Evolutionary conservation across 139 green algal species (phyloP).

Genomic region (Micromonas commoda): DNA sequence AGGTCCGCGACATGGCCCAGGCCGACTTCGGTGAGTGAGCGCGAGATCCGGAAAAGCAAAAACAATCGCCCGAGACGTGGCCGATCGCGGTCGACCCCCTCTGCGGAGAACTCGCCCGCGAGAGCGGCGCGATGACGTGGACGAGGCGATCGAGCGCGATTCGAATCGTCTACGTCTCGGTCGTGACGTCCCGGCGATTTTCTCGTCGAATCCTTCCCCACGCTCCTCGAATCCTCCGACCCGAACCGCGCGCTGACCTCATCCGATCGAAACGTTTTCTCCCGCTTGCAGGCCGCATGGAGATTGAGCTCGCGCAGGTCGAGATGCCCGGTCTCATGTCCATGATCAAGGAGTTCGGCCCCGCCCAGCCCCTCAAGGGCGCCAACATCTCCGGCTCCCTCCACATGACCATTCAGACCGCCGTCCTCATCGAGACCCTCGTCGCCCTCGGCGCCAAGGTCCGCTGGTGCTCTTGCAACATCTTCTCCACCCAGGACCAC

Average conservation of each 20-base stretch:
- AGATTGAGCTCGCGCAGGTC: conserved; percentile 96
- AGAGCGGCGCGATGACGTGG: too few relatives aligned
- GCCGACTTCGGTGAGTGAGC: conserved; percentile 99
- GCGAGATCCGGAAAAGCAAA: too few relatives aligned
- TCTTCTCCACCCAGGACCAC: conserved; percentile 99
- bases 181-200: too few relatives aligned
- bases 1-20: conserved; percentile 60
- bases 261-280: background rate
- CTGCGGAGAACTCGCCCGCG: too few relatives aligned
- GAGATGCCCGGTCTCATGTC: conserved; percentile 97
- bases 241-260: too few relatives aligned
- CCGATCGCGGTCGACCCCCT: background rate
- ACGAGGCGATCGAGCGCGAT: too few relatives aligned
- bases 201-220: background rate
- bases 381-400: conserved; percentile 89
- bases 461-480: conserved; percentile 99
- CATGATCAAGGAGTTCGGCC: conserved; percentile 87
- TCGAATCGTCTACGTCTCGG: too few relatives aligned
- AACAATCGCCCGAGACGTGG: background rate
- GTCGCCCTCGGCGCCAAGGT: conserved; percentile 91
- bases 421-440: conserved; percentile 98
- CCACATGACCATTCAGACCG: conserved; percentile 99
- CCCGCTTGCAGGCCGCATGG: conserved; percentile 69
- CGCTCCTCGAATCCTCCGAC: background rate
- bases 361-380: conserved; percentile 86